Evolutionary conservation across 495 filamentous ascomycete genomes (phyloP).

Genomic region (Terfezia boudieri): DNA sequence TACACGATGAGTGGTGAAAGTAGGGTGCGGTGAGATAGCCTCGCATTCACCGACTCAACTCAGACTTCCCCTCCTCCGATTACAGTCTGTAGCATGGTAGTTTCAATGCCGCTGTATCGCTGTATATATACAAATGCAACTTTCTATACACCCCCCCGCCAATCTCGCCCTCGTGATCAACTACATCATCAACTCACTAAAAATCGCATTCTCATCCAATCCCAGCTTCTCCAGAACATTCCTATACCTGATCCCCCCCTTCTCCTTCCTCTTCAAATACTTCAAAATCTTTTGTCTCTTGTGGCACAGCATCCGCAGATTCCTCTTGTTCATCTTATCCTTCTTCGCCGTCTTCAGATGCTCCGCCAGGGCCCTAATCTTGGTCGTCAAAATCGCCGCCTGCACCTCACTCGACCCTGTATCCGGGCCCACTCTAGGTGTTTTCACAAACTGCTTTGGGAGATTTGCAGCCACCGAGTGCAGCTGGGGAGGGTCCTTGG

Average conservation of each 20-base stretch:
- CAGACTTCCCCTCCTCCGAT: too few relatives aligned
- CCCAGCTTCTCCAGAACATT: conserved; percentile 62
- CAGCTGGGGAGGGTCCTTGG: conserved; percentile 21
- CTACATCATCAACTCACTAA: conserved; percentile 10
- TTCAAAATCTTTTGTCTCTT: conserved; percentile 65
- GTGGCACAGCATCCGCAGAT: conserved; percentile 65
- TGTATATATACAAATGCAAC: too few relatives aligned
- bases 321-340: conserved; percentile 88
- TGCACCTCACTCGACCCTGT: conserved; percentile 91
- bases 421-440: conserved; percentile 57
- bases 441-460: neutral
- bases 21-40: too few relatives aligned
- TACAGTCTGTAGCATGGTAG: too few relatives aligned
- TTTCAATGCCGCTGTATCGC: too few relatives aligned
- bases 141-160: too few relatives aligned
- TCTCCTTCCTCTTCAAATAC: conserved; percentile 73
- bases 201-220: conserved; percentile 39
- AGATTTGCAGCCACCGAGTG: neutral
- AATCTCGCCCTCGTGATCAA: too few relatives aligned
- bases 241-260: conserved; percentile 73
- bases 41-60: too few relatives aligned
- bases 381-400: conserved; percentile 85
- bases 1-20: too few relatives aligned
- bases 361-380: conserved; percentile 61
- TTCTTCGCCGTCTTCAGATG: conserved; percentile 32